Conservation (phyloP, 2,329 filamentous ascomycete species). For the Hirsutella thompsonii region DNA sequence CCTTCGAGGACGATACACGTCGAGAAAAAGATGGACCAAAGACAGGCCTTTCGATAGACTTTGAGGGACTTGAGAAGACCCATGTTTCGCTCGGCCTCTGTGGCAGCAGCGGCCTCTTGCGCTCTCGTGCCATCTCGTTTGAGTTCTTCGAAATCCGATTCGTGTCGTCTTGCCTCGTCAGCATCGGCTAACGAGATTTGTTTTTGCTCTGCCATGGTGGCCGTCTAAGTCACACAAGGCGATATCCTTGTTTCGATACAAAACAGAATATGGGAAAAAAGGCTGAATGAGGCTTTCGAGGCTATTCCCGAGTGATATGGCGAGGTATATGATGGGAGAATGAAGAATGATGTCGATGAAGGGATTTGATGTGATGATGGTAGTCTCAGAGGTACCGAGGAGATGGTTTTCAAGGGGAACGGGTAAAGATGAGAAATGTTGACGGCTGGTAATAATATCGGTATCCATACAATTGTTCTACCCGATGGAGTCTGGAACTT, state of each 20-base stretch:
- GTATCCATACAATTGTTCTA: too few relatives aligned
- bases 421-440: too few relatives aligned
- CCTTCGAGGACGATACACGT: conserved; percentile 26
- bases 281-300: too few relatives aligned
- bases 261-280: too few relatives aligned
- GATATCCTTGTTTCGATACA: background rate
- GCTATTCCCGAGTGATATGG: too few relatives aligned
- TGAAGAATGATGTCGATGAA: too few relatives aligned
- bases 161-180: background rate
- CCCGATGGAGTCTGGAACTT: too few relatives aligned
- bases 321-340: too few relatives aligned
- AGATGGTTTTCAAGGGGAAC: too few relatives aligned
- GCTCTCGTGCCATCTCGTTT: conserved; percentile 1
- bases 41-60: conserved; percentile 23
- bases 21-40: conserved; percentile 25
- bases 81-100: conserved; percentile 20
- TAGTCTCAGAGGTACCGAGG: too few relatives aligned
- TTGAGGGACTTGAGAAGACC: conserved; percentile 20
- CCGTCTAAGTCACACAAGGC: background rate
- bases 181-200: background rate
- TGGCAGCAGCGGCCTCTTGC: conserved; percentile 13
- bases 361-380: too few relatives aligned
- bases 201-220: background rate
- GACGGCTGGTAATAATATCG: too few relatives aligned
- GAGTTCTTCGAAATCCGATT: background rate